Percentiles rank a stretch among this genome's conserved stretches.
Evolutionary conservation across 108 stramenopile species (phyloP).

Genomic region (Nannochloropsis oceanica): DNA sequence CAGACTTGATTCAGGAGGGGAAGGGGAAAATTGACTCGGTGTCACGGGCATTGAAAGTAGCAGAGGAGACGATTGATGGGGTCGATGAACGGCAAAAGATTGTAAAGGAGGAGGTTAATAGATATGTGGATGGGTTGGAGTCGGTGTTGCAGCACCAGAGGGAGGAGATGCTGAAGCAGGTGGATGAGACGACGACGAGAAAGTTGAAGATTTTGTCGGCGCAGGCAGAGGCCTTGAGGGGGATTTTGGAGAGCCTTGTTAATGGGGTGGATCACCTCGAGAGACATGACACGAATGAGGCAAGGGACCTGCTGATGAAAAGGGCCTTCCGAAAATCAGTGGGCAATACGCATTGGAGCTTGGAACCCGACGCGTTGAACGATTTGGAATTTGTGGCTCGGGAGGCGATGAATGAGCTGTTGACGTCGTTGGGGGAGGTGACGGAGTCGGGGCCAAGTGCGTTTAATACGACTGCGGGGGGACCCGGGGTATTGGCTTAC

Average conservation of each 20-base stretch:
- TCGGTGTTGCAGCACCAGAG: background rate
- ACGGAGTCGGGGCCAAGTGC: background rate
- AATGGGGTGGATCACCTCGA: background rate
- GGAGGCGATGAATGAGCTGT: background rate
- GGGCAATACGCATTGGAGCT: background rate
- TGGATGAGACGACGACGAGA: background rate
- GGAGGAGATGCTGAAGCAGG: background rate
- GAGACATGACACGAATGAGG: background rate
- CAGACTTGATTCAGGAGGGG: background rate
- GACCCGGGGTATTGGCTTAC: background rate
- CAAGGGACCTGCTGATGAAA: background rate
- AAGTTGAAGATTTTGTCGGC: background rate
- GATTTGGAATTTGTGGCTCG: background rate
- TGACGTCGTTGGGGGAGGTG: background rate
- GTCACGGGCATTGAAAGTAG: background rate
- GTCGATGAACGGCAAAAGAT: background rate
- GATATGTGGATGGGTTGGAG: background rate
- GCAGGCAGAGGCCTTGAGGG: background rate
- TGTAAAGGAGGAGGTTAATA: background rate
- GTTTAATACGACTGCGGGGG: background rate
- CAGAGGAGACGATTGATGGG: background rate
- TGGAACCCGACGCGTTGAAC: background rate
- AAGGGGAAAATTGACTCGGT: background rate
- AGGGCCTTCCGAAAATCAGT: background rate
- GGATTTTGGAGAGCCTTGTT: background rate